Evolutionary conservation across 2,329 filamentous ascomycete species (phyloP), one percentile per base, ranked within the genome.

Genomic region (Fusarium avenaceum): DNA sequence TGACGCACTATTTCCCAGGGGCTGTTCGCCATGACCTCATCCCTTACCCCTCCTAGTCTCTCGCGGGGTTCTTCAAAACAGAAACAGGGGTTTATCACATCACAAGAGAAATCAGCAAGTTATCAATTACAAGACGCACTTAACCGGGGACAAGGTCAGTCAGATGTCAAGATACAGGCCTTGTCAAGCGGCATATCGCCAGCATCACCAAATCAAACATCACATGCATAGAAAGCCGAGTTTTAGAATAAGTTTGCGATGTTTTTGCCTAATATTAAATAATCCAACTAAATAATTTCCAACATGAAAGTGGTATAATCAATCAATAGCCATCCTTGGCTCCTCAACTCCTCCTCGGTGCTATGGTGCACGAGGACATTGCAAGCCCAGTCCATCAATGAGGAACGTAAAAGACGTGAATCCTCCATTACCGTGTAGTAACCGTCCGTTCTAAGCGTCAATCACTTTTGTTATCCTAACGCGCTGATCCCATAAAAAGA

Each of bases 381-480:
- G 62, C 55, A 60, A 61, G 26, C 54, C 56, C 46, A 56, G 62
- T 57, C 62, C 58, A 69, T 59, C 54, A 61, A 54, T 62, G 62
- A 71, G 64, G 65, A 63, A 69, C 58, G 63, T 66, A 53, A 65
- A 56, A 61, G 55, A 63, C 56, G 58, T 70, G 48, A 54, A 57
- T 62, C 70, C 68, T 72, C 70, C 68, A 64, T 74, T 74, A 74
- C 72, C 72, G 72, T 58, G 72, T 70, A 74, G 72, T 74, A 74
- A 64, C 70, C 63, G 45, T 62, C 72, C 65, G 47, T 66, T 74
- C 72, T 74, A 74, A 74, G 65, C 70, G 72, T 54, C 54, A 71
- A 71, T 71, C 65, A 72, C 69, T 73, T 74, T 74, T 74, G 63
- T 69, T 74, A 70, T 73, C 72, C 72, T 52, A 66, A 64, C 60